These are phyloP conservation scores for Lepidopterella palustris DNA, from an alignment of 495 filamentous ascomycete species.

Conservation along the genomic window DNA sequence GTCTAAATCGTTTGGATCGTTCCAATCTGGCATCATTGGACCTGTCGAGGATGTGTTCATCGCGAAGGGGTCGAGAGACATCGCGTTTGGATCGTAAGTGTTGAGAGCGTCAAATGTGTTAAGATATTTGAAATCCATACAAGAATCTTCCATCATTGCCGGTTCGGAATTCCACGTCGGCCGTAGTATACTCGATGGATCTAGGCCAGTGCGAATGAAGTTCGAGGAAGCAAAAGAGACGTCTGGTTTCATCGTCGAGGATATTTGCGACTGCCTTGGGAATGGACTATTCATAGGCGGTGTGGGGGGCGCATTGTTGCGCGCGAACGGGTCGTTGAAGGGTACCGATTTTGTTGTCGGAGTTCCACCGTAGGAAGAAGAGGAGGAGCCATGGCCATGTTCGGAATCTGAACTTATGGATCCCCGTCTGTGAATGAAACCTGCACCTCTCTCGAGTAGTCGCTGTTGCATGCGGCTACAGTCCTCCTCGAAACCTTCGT, in stretches of 20 bases:
- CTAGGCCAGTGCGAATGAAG: slow-evolving; percentile 22
- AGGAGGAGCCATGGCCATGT: slow-evolving; percentile 37
- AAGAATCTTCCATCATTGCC: slow-evolving; percentile 24
- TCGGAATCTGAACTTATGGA: slow-evolving; percentile 52
- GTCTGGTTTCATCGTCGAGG: slow-evolving; percentile 15
- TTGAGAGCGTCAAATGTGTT: slow-evolving; percentile 16
- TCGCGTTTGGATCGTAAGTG: slow-evolving; percentile 21
- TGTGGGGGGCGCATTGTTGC: slow-evolving; percentile 26
- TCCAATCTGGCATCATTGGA: slow-evolving; percentile 25
- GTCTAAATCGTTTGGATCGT: slow-evolving; percentile 23
- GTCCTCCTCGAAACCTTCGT: slow-evolving; percentile 56
- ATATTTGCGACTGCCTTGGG: slow-evolving; percentile 24
- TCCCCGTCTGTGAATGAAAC: slow-evolving; percentile 46
- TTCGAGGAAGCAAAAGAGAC: slow-evolving; percentile 11
- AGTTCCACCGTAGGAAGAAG: slow-evolving; percentile 21
- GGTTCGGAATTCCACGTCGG: slow-evolving; percentile 17
- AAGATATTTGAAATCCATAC: slow-evolving; percentile 21
- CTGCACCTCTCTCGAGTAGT: slow-evolving; percentile 45
- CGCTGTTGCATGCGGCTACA: slow-evolving; percentile 49
- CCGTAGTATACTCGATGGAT: slow-evolving; percentile 14
- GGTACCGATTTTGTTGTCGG: slow-evolving; percentile 16
- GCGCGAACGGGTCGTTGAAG: slow-evolving; percentile 23
- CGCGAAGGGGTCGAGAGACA: slow-evolving; percentile 19
- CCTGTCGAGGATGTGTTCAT: slow-evolving; percentile 2
- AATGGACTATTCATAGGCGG: slow-evolving; percentile 31